phyloP scores from a whole-genome alignment of 495 filamentous ascomycete genomes.

The Xanthoparmelia taractica region DNA sequence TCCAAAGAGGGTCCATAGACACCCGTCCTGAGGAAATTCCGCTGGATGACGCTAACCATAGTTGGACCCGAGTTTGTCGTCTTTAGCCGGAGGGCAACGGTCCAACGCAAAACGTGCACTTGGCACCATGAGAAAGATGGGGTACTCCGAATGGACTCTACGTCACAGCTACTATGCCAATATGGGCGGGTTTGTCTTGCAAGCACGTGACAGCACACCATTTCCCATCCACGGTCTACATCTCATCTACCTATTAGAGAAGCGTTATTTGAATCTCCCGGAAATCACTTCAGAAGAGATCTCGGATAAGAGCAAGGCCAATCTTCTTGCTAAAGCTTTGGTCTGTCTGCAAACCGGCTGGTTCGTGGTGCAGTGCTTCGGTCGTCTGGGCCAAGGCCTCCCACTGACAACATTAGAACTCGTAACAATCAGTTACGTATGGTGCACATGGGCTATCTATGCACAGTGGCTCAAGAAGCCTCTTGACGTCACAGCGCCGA shows the following conservation, averaged over 20 bases:
- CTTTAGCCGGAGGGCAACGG: conserved; percentile 21
- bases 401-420: conserved; percentile 32
- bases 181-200: conserved; percentile 33
- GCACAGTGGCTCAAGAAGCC: conserved; percentile 34
- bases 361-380: conserved; percentile 29
- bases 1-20: conserved; percentile 16
- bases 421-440: conserved; percentile 27
- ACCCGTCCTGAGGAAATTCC: conserved; percentile 16
- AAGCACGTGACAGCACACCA: conserved; percentile 9
- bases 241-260: conserved; percentile 21
- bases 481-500: conserved; percentile 27
- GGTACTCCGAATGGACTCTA: conserved; percentile 27
- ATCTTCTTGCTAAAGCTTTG: conserved; percentile 29
- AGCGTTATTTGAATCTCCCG: conserved; percentile 23
- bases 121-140: conserved; percentile 2
- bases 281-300: conserved; percentile 20
- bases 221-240: conserved; percentile 27
- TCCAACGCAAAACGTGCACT: conserved; percentile 14
- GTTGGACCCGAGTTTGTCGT: conserved; percentile 26
- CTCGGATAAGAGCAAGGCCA: conserved; percentile 27
- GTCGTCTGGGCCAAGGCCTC: conserved; percentile 21
- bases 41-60: conserved; percentile 24
- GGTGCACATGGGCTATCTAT: conserved; percentile 27
- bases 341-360: conserved; percentile 30
- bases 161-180: conserved; percentile 32